Conservation (phyloP, 768 basidiomycete genomes). For the Amanita inopinata region DNA sequence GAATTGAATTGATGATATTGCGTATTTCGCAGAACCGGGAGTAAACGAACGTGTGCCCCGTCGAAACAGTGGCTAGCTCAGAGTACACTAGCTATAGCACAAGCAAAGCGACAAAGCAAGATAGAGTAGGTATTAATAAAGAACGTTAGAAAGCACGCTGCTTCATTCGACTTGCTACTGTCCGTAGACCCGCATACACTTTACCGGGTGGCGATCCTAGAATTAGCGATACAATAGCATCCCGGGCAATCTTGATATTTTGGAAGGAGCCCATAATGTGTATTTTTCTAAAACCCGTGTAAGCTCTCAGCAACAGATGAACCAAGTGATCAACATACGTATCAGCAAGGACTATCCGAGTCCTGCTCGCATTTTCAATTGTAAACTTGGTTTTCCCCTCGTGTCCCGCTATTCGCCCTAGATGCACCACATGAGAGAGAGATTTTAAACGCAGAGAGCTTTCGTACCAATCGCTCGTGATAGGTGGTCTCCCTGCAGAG, state of each 20-base stretch:
- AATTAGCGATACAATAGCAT: constrained; percentile 92
- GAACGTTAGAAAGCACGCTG: constrained; percentile 64
- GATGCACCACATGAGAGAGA: constrained; percentile 9
- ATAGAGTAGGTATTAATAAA: neutral
- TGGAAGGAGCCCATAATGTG: constrained; percentile 98
- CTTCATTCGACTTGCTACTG: constrained; percentile 87
- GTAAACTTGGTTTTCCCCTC: constrained; percentile 99
- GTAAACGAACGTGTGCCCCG: too few relatives aligned
- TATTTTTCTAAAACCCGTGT: constrained; percentile 60
- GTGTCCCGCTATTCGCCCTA: constrained; percentile 96
- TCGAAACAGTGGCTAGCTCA: too few relatives aligned
- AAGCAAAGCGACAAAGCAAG: too few relatives aligned
- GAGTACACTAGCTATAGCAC: too few relatives aligned
- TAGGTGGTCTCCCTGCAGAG: constrained; percentile 92
- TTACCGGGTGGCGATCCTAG: constrained; percentile 93
- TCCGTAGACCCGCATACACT: constrained; percentile 84
- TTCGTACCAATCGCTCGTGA: constrained; percentile 87
- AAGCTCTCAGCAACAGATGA: neutral
- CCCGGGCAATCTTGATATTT: constrained; percentile 95
- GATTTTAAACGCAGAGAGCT: neutral
- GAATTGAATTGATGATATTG: too few relatives aligned
- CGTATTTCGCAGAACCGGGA: too few relatives aligned
- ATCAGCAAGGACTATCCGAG: constrained; percentile 96
- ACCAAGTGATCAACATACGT: constrained; percentile 50
- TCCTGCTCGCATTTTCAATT: constrained; percentile 94